phyloP scores from a whole-genome alignment of 148 eudicot species.

The Bassia scoparia region DNA sequence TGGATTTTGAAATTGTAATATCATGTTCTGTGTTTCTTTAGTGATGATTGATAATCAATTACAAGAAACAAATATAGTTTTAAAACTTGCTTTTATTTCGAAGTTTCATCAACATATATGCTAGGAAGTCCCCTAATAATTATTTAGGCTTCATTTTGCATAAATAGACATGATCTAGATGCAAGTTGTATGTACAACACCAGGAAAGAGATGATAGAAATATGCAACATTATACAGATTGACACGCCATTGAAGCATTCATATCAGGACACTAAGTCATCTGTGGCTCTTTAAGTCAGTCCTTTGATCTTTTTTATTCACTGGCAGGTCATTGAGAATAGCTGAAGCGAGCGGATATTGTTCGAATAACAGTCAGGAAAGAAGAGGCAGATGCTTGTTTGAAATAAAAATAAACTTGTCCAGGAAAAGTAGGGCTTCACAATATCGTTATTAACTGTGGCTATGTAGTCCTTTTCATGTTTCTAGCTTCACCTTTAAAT shows the following conservation, averaged over 20 bases:
- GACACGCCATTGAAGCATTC: background rate
- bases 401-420: constrained; percentile 91
- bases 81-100: no score
- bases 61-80: no score
- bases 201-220: background rate
- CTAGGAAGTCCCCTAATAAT: no score
- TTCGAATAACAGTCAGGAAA: constrained; percentile 97
- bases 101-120: no score
- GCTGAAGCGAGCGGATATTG: constrained; percentile 95
- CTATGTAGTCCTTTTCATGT: background rate
- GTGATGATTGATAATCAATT: no score
- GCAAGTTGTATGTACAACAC: background rate
- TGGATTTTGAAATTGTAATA: no score
- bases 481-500: background rate
- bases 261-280: background rate
- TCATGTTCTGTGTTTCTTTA: no score
- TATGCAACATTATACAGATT: background rate
- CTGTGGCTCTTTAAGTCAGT: background rate
- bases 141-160: background rate
- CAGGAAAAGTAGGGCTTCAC: constrained; percentile 72
- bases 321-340: constrained; percentile 81
- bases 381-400: constrained; percentile 97
- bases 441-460: background rate
- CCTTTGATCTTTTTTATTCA: background rate
- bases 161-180: background rate